Evolutionary conservation across 495 filamentous ascomycete genomes (phyloP).

Genomic region (Articulospora tetracladia): DNA sequence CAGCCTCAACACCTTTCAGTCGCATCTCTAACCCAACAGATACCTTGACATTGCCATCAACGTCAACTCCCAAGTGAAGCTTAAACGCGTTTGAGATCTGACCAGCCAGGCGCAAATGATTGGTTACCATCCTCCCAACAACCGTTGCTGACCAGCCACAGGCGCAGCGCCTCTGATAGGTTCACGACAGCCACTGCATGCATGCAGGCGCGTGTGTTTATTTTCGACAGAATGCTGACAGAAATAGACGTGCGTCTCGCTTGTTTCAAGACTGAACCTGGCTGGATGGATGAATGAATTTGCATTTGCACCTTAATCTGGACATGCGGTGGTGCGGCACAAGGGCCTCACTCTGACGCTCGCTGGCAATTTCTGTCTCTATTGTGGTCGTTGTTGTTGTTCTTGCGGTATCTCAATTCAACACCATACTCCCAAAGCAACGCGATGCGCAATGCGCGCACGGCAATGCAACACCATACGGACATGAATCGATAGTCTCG

Average conservation of each 20-base stretch:
- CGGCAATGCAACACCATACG: no score
- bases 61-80: no score
- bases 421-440: not conserved
- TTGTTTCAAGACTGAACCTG: conserved; percentile 5
- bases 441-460: no score
- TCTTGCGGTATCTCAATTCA: not conserved
- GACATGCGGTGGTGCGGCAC: not conserved
- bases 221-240: not conserved
- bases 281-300: not conserved
- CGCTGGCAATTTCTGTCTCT: not conserved
- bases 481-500: no score
- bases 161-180: not conserved
- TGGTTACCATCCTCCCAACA: not conserved
- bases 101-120: not conserved
- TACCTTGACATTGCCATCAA: no score
- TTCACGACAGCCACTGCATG: no score
- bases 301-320: not conserved
- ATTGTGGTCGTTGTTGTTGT: not conserved
- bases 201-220: not conserved
- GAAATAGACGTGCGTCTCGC: not conserved
- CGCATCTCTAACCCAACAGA: no score
- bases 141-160: not conserved
- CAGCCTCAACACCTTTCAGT: no score
- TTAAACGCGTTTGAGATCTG: not conserved
- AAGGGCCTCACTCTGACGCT: not conserved